Percentiles rank a stretch among this genome's conserved stretches.
These are phyloP conservation scores for Fraxinus anomala DNA, from an alignment of 257 asterid species.

Conservation along the genomic window DNA sequence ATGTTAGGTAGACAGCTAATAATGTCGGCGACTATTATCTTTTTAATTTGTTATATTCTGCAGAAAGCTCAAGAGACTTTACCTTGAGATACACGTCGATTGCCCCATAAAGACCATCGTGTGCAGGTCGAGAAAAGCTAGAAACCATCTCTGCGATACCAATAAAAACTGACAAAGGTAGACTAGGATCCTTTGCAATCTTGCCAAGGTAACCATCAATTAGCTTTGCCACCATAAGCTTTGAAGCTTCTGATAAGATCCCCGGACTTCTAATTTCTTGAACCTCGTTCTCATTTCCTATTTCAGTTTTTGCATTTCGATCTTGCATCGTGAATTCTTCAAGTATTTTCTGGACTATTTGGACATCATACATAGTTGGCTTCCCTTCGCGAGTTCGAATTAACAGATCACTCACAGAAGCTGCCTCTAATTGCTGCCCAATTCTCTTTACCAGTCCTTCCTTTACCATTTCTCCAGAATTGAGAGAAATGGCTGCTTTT, in stretches of 20 bases:
- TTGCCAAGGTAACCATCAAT: slow-evolving; percentile 83
- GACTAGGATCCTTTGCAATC: slow-evolving; percentile 81
- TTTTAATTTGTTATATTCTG: neutral
- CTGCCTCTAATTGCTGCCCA: slow-evolving; percentile 92
- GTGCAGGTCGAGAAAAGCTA: slow-evolving; percentile 66
- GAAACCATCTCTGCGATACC: slow-evolving; percentile 80
- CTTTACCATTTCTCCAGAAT: slow-evolving; percentile 57
- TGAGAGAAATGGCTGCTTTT: slow-evolving; percentile 68
- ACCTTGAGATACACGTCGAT: slow-evolving; percentile 87
- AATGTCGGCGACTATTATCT: neutral
- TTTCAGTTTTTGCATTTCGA: slow-evolving; percentile 39
- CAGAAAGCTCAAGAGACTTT: slow-evolving; percentile 23
- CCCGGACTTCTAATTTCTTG: slow-evolving; percentile 72
- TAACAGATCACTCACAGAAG: slow-evolving; percentile 73
- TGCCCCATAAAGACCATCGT: slow-evolving; percentile 83
- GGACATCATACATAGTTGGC: slow-evolving; percentile 53
- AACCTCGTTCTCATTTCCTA: slow-evolving; percentile 57
- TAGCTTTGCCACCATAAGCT: slow-evolving; percentile 92
- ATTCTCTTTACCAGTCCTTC: slow-evolving; percentile 62
- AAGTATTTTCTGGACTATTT: slow-evolving; percentile 59
- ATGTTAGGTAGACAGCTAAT: neutral
- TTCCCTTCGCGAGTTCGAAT: slow-evolving; percentile 61
- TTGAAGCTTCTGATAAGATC: slow-evolving; percentile 90
- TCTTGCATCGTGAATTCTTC: slow-evolving; percentile 66
- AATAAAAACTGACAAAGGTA: slow-evolving; percentile 56